Conservation (phyloP, 805 yeast genomes). For the Saturnispora besseyi region DNA sequence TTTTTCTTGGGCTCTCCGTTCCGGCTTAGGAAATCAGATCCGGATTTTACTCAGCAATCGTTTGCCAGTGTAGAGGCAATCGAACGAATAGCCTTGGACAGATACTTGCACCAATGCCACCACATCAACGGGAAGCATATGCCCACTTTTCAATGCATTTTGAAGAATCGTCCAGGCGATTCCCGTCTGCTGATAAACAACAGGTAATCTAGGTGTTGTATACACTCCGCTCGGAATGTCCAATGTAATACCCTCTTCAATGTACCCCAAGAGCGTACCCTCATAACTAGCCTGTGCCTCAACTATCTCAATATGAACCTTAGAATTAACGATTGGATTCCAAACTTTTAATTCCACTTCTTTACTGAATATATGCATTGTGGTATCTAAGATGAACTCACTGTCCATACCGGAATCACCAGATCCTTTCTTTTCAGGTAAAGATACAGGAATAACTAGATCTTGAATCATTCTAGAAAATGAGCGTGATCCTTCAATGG, state of each 20-base stretch:
- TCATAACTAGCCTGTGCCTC: conserved; percentile 42
- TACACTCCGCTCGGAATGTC: conserved; percentile 40
- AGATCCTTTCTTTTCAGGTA: conserved; percentile 18
- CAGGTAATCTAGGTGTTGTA: conserved; percentile 41
- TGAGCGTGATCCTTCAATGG: conserved; percentile 16
- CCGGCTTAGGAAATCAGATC: conserved; percentile 8
- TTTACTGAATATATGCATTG: conserved; percentile 46
- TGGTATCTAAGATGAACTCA: conserved; percentile 37
- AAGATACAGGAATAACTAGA: conserved; percentile 21
- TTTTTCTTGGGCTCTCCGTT: not conserved
- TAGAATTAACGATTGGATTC: conserved; percentile 46
- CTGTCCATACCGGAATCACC: conserved; percentile 3
- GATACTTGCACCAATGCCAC: conserved; percentile 33
- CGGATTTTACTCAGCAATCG: conserved; percentile 35
- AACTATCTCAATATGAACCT: conserved; percentile 32
- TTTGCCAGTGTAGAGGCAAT: conserved; percentile 37
- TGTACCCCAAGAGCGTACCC: conserved; percentile 24
- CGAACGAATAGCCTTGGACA: conserved; percentile 33
- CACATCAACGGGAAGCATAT: conserved; percentile 31
- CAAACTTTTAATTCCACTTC: conserved; percentile 45
- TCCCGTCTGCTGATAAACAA: conserved; percentile 32
- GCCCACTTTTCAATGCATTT: conserved; percentile 42
- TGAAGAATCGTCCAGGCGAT: conserved; percentile 41
- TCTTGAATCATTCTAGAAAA: conserved; percentile 21
- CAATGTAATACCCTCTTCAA: conserved; percentile 28